Conservation (phyloP, 371 early-diverging fungal genomes). For the Caulochytrium protostelioides region DNA sequence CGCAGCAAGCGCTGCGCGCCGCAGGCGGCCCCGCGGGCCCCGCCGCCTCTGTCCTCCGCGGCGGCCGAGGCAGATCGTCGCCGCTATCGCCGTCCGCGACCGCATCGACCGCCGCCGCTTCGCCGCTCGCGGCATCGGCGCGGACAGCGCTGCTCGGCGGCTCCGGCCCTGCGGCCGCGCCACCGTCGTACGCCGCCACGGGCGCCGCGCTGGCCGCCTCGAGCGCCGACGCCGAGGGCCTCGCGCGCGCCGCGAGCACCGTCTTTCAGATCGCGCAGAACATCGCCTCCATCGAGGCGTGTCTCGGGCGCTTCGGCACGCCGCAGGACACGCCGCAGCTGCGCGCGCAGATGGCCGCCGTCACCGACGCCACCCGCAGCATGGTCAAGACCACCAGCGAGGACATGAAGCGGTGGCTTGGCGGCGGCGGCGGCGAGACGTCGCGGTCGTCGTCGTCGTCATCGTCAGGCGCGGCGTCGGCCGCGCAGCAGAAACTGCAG, state of each 20-base stretch:
- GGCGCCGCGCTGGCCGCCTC: too few species aligned
- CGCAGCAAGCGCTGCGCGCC: too few species aligned
- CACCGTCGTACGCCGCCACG: too few species aligned
- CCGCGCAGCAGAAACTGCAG: slow-evolving; percentile 54
- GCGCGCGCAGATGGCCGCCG: slow-evolving; percentile 50
- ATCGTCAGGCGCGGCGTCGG: neutral
- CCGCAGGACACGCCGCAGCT: slow-evolving; percentile 51
- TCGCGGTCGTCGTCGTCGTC: neutral
- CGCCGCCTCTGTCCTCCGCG: too few species aligned
- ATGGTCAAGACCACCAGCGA: slow-evolving; percentile 50
- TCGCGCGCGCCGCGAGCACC: slow-evolving; percentile 12
- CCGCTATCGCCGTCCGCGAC: too few species aligned
- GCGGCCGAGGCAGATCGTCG: too few species aligned
- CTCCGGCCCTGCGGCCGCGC: too few species aligned
- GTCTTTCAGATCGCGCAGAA: slow-evolving; percentile 27
- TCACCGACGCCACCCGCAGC: slow-evolving; percentile 60
- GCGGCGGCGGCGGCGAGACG: neutral
- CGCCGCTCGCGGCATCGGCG: too few species aligned
- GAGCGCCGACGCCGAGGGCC: too few species aligned
- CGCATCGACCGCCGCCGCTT: too few species aligned
- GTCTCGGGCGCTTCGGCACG: slow-evolving; percentile 54
- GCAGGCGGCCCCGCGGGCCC: too few species aligned
- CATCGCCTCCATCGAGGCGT: slow-evolving; percentile 55
- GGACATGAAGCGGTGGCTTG: slow-evolving; percentile 41
- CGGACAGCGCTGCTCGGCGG: too few species aligned